Base-by-base conservation (phyloP, 352 stramenopile species). In the Globisporangium parvum region DNA sequence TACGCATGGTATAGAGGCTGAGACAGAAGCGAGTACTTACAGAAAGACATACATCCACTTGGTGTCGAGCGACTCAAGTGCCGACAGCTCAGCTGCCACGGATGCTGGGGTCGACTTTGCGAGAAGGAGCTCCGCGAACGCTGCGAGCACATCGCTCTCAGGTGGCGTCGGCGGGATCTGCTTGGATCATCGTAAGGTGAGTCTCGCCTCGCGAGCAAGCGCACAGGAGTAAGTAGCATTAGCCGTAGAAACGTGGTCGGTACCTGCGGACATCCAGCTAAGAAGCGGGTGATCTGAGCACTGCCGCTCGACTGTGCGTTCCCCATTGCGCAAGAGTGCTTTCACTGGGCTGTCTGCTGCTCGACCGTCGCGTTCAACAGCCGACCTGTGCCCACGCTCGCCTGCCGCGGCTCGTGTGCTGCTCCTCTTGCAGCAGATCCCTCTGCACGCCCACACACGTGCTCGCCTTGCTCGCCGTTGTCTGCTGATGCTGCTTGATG, bases 41-140 rank as follows among this genome's bases (percentile, higher is more conserved):
- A 91, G 51, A 58, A 77, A 85, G n/a, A 72, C 52, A 59, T 87
- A 87, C 50, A 79, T 71, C 80, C 80, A 91, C 70, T 91, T 88
- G 24, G 71, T 77, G 45, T 77, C 67, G 21, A 70, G 63, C 0
- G 72, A 67, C 51, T 88, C 78, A 12, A 77, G 54, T 2, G 53
- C 20, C 33, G 61, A 69, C 4, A 91, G 45, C 35, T 91, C 76
- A 2, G 77, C 66, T 0, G 63, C 46, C 18, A 84, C 57, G 18
- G 64, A 52, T 0, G 53, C 6, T 0, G 73, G 39, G 14, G 76
- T 62, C 9, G 56, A 46, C 18, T 70, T 75, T 11, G 48, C 47
- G 21, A 57, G 50, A 14, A 91, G 45, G 0, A 91, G 44, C n/a
- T 70, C 67, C 23, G 81, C 58, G 47, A 91, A 91, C 14, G 67